Conservation (phyloP, 768 basidiomycete genomes). For the Steccherinum ochraceum region DNA sequence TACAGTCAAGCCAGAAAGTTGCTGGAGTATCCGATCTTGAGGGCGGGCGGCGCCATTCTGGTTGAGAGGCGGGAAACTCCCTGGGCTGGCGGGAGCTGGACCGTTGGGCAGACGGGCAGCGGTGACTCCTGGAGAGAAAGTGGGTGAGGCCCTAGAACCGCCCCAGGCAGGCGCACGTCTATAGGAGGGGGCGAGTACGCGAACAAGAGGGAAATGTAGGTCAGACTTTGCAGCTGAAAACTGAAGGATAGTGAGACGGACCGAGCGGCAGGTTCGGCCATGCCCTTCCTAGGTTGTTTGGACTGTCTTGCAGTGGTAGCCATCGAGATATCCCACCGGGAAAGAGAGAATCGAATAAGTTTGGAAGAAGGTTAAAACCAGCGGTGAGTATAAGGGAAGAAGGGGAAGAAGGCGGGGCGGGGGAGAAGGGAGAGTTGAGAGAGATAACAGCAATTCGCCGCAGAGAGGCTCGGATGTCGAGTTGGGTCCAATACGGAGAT, state of each 20-base stretch:
- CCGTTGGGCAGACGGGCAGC: constrained; percentile 37
- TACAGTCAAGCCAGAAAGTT: constrained; percentile 66
- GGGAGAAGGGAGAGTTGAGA: constrained; percentile 25
- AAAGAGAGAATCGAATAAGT: constrained; percentile 12
- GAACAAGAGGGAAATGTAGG: constrained; percentile 8
- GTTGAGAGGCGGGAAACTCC: constrained; percentile 22
- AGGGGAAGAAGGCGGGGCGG: constrained; percentile 18
- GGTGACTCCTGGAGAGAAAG: constrained; percentile 49
- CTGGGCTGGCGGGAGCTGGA: constrained; percentile 24
- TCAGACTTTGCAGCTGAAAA: constrained; percentile 10
- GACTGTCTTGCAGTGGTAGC: constrained; percentile 57
- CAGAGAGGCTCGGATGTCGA: background rate
- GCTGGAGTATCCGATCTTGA: constrained; percentile 57
- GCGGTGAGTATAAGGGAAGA: constrained; percentile 24
- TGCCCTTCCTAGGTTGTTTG: constrained; percentile 59
- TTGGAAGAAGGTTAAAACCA: constrained; percentile 15
- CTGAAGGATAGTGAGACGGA: constrained; percentile 9
- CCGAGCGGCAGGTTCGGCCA: constrained; percentile 46
- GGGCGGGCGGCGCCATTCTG: constrained; percentile 41
- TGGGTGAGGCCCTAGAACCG: constrained; percentile 62
- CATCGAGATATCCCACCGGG: constrained; percentile 35
- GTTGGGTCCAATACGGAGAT: background rate
- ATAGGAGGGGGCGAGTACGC: background rate
- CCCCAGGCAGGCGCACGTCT: constrained; percentile 56
- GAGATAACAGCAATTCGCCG: constrained; percentile 13